Percentiles rank a stretch among this genome's conserved stretches.
Conservation (phyloP, 139 green algal genomes). For the Chlorella vulgaris region DNA sequence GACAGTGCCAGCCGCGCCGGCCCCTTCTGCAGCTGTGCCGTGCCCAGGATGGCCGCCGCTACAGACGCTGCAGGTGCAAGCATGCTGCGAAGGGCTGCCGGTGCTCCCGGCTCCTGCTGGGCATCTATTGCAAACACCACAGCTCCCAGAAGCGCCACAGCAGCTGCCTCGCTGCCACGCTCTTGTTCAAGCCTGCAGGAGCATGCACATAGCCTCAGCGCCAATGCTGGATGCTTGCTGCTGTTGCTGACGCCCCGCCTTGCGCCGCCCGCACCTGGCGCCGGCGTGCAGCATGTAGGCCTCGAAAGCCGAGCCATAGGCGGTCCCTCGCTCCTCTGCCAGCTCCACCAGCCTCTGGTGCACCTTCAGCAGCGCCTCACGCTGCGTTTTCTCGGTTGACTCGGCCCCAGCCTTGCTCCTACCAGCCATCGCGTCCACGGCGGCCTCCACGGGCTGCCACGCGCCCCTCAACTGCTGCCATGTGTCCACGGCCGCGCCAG, state of each 20-base stretch:
- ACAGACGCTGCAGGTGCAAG: slow-evolving; percentile 14
- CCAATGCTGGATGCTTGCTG: not conserved
- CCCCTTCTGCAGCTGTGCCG: not conserved
- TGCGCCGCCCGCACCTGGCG: slow-evolving; percentile 13
- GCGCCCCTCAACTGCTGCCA: not conserved
- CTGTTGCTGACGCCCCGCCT: not conserved
- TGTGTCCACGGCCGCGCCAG: not conserved
- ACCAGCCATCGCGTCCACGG: slow-evolving; percentile 13
- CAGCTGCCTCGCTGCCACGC: not conserved
- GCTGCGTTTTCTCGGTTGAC: slow-evolving; percentile 9
- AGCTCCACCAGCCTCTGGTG: slow-evolving; percentile 18
- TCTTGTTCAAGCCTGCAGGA: slow-evolving; percentile 17
- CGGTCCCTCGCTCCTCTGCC: not conserved
- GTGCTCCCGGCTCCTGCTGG: slow-evolving; percentile 19
- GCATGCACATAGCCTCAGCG: not conserved
- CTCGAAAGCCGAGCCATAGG: slow-evolving; percentile 25
- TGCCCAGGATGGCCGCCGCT: slow-evolving; percentile 2
- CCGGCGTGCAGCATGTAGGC: slow-evolving; percentile 33
- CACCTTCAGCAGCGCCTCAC: slow-evolving; percentile 16
- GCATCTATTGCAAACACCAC: slow-evolving; percentile 13
- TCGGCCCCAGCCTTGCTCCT: not conserved
- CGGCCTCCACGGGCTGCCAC: slow-evolving; percentile 7
- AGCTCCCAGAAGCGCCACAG: not conserved
- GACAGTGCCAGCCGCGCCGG: slow-evolving; percentile 3
- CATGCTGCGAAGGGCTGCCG: slow-evolving; percentile 12